Conservation (phyloP, 345 rosid genomes). For the Psidium guajava region DNA sequence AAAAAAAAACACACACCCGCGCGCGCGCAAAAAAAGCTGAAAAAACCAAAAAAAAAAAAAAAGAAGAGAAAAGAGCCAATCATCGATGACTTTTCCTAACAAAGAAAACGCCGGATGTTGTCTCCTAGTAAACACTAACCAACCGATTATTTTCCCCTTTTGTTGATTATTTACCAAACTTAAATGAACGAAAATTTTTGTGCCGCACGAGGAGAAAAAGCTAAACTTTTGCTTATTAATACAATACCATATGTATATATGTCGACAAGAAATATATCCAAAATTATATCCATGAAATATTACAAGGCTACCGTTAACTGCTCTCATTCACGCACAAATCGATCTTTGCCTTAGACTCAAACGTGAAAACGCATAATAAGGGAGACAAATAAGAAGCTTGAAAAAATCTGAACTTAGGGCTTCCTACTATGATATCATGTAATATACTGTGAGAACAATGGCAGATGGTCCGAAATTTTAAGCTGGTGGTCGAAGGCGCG, state of each 20-base stretch:
- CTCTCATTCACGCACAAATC: neutral
- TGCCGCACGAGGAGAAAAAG: neutral
- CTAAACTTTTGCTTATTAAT: neutral
- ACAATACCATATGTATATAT: neutral
- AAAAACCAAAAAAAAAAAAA: too few species aligned
- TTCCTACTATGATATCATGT: too few species aligned
- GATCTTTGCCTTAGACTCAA: neutral
- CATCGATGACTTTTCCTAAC: neutral
- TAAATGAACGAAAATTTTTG: neutral
- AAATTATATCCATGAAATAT: neutral
- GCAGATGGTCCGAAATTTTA: too few species aligned
- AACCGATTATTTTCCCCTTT: neutral
- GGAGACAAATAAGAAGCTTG: too few species aligned
- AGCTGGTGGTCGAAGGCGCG: too few species aligned
- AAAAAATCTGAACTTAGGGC: too few species aligned
- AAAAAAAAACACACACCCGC: too few species aligned
- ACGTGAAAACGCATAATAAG: neutral
- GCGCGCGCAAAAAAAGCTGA: too few species aligned
- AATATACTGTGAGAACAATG: too few species aligned
- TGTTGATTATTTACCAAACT: neutral
- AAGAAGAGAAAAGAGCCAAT: neutral
- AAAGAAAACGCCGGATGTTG: neutral
- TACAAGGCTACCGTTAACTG: accelerated
- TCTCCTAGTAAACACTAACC: neutral
- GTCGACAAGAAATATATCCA: neutral